Base-by-base conservation (phyloP, 1,284 basidiomycete genomes). In the Quambalaria eucalypti region DNA sequence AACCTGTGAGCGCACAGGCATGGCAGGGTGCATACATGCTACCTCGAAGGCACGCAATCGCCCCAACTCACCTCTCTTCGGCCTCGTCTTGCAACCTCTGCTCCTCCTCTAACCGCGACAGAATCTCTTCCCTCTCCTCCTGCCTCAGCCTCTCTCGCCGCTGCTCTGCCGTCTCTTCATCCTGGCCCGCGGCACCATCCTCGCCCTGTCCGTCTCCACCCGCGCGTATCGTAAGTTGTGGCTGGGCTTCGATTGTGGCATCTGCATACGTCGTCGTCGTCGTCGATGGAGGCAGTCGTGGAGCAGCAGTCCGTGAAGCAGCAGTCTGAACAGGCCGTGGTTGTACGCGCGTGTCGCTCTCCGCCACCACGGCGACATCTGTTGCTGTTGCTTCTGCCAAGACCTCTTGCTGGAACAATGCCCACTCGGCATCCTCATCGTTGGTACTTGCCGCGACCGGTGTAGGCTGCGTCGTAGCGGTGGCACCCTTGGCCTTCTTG, bases 11-110 rank as follows among this genome's bases (percentile, higher is more conserved):
- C n/a, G n/a, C n/a, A n/a, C n/a, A n/a, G n/a, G n/a, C n/a, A n/a
- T n/a, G n/a, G n/a, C n/a, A n/a, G n/a, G n/a, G n/a, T n/a, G n/a
- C n/a, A n/a, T n/a, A n/a, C n/a, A n/a, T n/a, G n/a, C n/a, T n/a
- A n/a, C n/a, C n/a, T n/a, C n/a, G n/a, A n/a, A n/a, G n/a, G n/a
- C n/a, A n/a, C n/a, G n/a, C n/a, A n/a, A n/a, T n/a, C n/a, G n/a
- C n/a, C n/a, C n/a, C n/a, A n/a, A 51, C 50, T 51, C 38, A 51
- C 50, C 50, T 36, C 26, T 56, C 50, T 12, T 56, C 38, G 6
- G 52, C 55, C 48, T 56, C 55, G 8, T 56, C 55, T 46, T 56
- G 55, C 28, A 44, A 28, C 12, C 50, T n/a, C 42, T 56, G 52
- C 39, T 56, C 55, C 47, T 56, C 55, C 31, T 56, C 36, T 8